These are phyloP conservation scores for Dendrobium chrysotoxum DNA, from an alignment of 106 monocot species.

Conservation along the genomic window DNA sequence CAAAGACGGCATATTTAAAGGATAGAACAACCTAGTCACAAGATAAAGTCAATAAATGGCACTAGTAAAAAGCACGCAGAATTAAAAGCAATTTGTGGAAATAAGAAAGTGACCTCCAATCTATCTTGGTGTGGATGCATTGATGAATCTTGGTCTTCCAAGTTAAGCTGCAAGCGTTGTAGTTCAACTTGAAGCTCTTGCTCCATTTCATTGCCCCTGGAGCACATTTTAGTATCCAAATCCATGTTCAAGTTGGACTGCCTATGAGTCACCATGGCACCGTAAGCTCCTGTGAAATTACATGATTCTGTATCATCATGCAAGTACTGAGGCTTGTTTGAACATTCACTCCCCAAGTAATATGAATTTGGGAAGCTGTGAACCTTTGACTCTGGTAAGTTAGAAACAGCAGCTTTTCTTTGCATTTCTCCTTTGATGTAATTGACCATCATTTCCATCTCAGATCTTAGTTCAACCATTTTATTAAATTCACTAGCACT, in stretches of 20 bases:
- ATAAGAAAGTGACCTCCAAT: slow-evolving; percentile 38
- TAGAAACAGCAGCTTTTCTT: slow-evolving; percentile 10
- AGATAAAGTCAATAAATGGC: neutral
- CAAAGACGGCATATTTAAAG: neutral
- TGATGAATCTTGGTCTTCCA: slow-evolving; percentile 18
- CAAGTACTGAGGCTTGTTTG: slow-evolving; percentile 9
- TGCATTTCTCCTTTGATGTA: slow-evolving; percentile 26
- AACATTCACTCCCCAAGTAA: slow-evolving; percentile 15
- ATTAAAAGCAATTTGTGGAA: neutral
- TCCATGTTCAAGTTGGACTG: slow-evolving; percentile 1
- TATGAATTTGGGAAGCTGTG: slow-evolving; percentile 16
- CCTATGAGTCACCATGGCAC: neutral
- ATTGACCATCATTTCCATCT: slow-evolving; percentile 45
- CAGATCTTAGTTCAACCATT: slow-evolving; percentile 35
- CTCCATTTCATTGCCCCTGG: slow-evolving; percentile 49
- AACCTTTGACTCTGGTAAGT: slow-evolving; percentile 19
- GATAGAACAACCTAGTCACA: neutral
- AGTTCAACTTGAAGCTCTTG: slow-evolving; percentile 73
- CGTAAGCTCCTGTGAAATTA: neutral
- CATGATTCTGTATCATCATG: slow-evolving; percentile 11
- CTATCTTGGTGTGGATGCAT: slow-evolving; percentile 4
- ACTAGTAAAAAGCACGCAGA: neutral
- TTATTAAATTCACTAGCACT: slow-evolving; percentile 34
- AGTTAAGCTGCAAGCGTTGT: slow-evolving; percentile 32
- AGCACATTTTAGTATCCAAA: neutral